Conservation (phyloP, 345 rosid species). For the Psidium guajava region DNA sequence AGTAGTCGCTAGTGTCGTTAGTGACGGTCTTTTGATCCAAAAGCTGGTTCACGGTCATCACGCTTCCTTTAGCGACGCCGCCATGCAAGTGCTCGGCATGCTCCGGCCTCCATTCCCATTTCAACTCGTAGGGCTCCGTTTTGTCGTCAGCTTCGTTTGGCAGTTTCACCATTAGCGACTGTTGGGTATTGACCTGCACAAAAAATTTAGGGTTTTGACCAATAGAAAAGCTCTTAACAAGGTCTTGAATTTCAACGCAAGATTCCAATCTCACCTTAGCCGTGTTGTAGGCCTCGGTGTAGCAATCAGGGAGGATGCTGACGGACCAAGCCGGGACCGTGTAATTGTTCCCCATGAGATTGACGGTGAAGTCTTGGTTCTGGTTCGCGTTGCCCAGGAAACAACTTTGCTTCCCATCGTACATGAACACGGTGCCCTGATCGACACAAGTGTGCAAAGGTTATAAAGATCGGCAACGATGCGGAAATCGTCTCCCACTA, state of each 20-base stretch:
- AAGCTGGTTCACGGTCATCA: constrained; percentile 2
- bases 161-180: constrained; percentile 8
- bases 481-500: neutral
- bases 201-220: neutral
- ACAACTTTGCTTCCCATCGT: constrained; percentile 16
- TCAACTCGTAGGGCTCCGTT: constrained; percentile 5
- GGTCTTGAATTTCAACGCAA: too few relatives aligned
- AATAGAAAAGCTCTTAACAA: fast-evolving
- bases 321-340: constrained; percentile 26
- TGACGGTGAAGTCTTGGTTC: neutral
- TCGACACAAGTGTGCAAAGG: neutral
- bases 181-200: constrained; percentile 18
- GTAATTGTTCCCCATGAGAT: constrained; percentile 2
- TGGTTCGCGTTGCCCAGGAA: constrained; percentile 11
- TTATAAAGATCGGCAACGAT: too few relatives aligned
- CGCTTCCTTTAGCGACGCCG: neutral
- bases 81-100: neutral
- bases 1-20: constrained; percentile 27
- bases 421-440: constrained; percentile 14
- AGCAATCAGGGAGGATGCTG: constrained; percentile 23
- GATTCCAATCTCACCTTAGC: constrained; percentile 16
- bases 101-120: constrained; percentile 28
- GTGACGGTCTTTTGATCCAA: constrained; percentile 23
- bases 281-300: constrained; percentile 28
- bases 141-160: constrained; percentile 7